phyloP scores from a whole-genome alignment of 2,329 filamentous ascomycete genomes.

The Biscogniauxia sp. region DNA sequence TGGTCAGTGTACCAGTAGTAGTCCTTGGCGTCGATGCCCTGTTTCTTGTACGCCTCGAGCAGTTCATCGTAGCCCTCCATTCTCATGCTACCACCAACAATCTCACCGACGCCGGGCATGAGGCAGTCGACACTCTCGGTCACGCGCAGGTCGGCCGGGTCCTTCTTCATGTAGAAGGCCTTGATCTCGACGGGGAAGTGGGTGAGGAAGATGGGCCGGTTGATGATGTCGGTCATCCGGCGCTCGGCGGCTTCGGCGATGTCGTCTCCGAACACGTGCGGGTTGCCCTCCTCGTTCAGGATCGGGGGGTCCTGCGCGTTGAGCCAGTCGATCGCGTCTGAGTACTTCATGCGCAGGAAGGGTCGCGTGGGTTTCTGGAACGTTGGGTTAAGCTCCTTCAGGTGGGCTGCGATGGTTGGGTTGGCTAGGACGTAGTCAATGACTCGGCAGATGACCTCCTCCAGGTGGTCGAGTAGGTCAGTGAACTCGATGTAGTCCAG shows the following conservation, averaged over 20 bases:
- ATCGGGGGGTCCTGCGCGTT: constrained; percentile 76
- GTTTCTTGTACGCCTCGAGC: constrained; percentile 80
- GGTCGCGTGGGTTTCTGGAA: constrained; percentile 81
- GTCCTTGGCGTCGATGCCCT: constrained; percentile 77
- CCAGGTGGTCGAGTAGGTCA: constrained; percentile 83
- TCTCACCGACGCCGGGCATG: constrained; percentile 95
- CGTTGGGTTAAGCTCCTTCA: constrained; percentile 86
- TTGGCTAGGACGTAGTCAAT: constrained; percentile 75
- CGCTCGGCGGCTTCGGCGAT: constrained; percentile 97
- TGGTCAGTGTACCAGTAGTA: constrained; percentile 99
- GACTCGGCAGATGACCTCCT: constrained; percentile 82
- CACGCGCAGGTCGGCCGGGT: constrained; percentile 71
- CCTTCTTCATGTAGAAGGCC: constrained; percentile 98
- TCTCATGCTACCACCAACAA: constrained; percentile 95
- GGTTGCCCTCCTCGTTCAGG: constrained; percentile 85
- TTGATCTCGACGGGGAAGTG: constrained; percentile 98
- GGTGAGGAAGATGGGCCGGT: constrained; percentile 90
- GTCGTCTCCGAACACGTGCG: constrained; percentile 91
- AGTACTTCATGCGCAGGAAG: constrained; percentile 93
- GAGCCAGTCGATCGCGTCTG: constrained; percentile 93
- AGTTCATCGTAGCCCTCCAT: constrained; percentile 90
- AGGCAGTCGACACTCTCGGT: constrained; percentile 87
- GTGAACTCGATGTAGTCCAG: constrained; percentile 93
- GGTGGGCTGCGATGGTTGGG: constrained; percentile 65
- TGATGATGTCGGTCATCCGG: constrained; percentile 95